A percentile compares a stretch with the other conserved stretches of the same genome.
These are phyloP conservation scores for Colletotrichum liriopes DNA, from an alignment of 2,329 filamentous ascomycete species.

Conservation along the genomic window DNA sequence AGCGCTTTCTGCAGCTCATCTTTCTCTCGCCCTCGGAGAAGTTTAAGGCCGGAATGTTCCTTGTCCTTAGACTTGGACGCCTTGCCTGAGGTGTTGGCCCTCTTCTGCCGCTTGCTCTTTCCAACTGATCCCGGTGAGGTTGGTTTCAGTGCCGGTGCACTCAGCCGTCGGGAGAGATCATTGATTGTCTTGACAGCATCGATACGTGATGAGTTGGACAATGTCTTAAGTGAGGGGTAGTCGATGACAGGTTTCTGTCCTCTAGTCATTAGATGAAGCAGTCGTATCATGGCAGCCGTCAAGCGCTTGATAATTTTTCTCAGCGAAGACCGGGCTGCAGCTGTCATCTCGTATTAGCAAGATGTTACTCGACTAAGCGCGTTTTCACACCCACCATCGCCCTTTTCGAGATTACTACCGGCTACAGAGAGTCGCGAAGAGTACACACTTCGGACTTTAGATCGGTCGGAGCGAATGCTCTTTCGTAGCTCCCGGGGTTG, in stretches of 20 bases:
- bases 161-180: conserved; percentile 58
- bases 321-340: conserved; percentile 56
- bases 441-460: conserved; percentile 61
- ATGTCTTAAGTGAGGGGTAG: conserved; percentile 62
- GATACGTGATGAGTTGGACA: conserved; percentile 64
- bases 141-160: conserved; percentile 24
- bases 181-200: conserved; percentile 66
- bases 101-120: conserved; percentile 19
- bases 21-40: background rate
- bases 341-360: conserved; percentile 48
- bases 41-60: background rate
- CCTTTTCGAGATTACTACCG: conserved; percentile 61
- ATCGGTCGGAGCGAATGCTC: conserved; percentile 58
- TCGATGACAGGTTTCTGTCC: conserved; percentile 56
- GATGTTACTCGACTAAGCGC: background rate
- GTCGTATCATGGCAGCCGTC: conserved; percentile 57
- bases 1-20: background rate
- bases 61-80: conserved; percentile 9
- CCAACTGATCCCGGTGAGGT: conserved; percentile 13
- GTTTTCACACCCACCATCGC: conserved; percentile 60
- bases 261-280: conserved; percentile 55
- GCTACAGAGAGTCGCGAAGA: conserved; percentile 56
- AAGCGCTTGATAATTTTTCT: conserved; percentile 61
- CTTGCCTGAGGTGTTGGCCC: background rate
- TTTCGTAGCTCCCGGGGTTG: conserved; percentile 49